Evolutionary conservation across 225 moss, liverwort and hornwort genomes (phyloP).

Genomic region (Marchantia paleacea): DNA sequence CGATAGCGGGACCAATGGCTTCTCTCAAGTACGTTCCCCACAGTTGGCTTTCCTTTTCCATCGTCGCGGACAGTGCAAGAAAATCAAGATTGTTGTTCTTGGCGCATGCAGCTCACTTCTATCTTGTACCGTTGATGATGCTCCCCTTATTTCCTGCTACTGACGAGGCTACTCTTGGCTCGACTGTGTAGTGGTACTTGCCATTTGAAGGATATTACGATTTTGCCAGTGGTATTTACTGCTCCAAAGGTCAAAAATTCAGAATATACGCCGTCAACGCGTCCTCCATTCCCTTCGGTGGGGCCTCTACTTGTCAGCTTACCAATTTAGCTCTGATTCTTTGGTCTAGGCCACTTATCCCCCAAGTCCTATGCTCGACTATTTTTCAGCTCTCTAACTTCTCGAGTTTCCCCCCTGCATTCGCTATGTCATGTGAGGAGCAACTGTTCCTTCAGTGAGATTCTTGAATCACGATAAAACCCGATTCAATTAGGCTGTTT

Average conservation of each 20-base stretch:
- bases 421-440: neutral
- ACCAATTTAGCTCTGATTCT: neutral
- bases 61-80: neutral
- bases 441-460: neutral
- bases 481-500: neutral
- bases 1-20: conserved; percentile 25
- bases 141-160: too few species aligned
- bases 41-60: neutral
- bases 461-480: neutral
- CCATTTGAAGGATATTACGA: conserved; percentile 31
- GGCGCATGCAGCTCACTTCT: too few species aligned
- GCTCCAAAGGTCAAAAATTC: conserved; percentile 31
- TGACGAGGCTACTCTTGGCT: too few species aligned
- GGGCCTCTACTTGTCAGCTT: neutral
- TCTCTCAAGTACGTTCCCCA: conserved; percentile 16
- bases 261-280: conserved; percentile 30
- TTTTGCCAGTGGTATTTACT: conserved; percentile 33
- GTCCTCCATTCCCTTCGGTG: conserved; percentile 19
- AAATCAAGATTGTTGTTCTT: too few species aligned
- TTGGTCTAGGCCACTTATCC: neutral
- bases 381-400: neutral
- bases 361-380: neutral
- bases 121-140: too few species aligned
- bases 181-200: conserved; percentile 22
- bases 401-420: neutral